phyloP scores from a whole-genome alignment of 768 basidiomycete genomes.

The Xerocomellus intermedius region DNA sequence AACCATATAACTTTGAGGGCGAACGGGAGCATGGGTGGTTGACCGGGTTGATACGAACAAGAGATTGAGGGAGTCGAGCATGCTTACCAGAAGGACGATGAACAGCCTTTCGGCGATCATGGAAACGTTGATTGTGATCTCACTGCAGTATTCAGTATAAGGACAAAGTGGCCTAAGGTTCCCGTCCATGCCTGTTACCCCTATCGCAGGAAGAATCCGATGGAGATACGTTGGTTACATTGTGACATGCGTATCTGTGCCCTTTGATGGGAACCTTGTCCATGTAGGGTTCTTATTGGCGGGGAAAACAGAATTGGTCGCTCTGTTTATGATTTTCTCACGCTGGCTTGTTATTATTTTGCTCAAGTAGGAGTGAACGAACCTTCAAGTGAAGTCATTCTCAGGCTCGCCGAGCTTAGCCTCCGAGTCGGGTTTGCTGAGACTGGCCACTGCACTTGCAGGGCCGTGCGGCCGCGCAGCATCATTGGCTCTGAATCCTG shows the following conservation, averaged over 20 bases:
- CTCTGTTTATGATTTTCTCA: not conserved
- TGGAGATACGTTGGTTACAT: not conserved
- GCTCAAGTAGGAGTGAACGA: not conserved
- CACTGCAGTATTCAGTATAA: not conserved
- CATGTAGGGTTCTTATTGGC: not conserved
- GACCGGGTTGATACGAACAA: not conserved
- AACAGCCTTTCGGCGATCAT: not conserved
- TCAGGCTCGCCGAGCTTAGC: no score
- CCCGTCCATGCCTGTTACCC: conserved; percentile 1
- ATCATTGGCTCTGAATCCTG: no score
- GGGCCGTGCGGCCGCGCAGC: no score
- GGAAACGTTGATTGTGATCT: not conserved
- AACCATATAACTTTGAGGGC: conserved; percentile 60
- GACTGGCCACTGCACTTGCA: no score
- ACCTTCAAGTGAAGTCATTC: no score
- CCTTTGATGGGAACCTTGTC: not conserved
- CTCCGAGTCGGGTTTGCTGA: no score
- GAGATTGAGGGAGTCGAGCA: not conserved
- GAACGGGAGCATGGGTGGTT: conserved; percentile 48
- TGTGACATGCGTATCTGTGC: not conserved
- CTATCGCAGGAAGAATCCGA: not conserved
- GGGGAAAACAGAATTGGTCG: not conserved
- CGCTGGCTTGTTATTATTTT: not conserved
- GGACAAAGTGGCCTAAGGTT: not conserved
- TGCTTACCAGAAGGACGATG: not conserved